These are phyloP conservation scores for Phlegmacium glaucopus DNA, from an alignment of 768 basidiomycete genomes.

Conservation along the genomic window DNA sequence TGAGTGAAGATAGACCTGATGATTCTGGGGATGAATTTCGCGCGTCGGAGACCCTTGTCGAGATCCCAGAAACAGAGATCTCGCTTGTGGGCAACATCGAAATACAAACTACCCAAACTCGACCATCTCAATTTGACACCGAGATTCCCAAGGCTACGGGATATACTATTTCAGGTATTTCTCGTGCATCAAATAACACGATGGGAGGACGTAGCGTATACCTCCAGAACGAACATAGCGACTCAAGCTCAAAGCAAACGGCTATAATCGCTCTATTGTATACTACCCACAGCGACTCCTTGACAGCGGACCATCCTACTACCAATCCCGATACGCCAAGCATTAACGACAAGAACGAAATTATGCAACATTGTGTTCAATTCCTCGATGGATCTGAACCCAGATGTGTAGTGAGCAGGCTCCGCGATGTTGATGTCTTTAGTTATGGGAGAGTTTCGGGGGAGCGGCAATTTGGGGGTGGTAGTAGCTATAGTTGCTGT, in stretches of 20 bases:
- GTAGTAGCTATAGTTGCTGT: conserved; percentile 2
- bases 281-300: background rate
- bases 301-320: background rate
- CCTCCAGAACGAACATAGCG: background rate
- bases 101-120: background rate
- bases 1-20: no score
- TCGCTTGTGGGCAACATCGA: background rate
- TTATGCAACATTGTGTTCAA: conserved; percentile 5
- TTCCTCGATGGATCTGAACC: conserved; percentile 26
- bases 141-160: background rate
- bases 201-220: background rate
- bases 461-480: background rate
- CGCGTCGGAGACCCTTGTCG: no score
- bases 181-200: background rate
- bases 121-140: background rate
- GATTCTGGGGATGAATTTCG: no score
- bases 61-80: no score
- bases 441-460: background rate
- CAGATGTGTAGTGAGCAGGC: conserved; percentile 14
- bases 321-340: background rate
- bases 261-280: background rate
- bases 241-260: background rate
- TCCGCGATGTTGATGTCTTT: background rate
- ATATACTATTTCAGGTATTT: conserved; percentile 2
- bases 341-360: background rate